Evolutionary conservation across 2,329 filamentous ascomycete species (phyloP).

Genomic region (Aspergillus transmontanensis): DNA sequence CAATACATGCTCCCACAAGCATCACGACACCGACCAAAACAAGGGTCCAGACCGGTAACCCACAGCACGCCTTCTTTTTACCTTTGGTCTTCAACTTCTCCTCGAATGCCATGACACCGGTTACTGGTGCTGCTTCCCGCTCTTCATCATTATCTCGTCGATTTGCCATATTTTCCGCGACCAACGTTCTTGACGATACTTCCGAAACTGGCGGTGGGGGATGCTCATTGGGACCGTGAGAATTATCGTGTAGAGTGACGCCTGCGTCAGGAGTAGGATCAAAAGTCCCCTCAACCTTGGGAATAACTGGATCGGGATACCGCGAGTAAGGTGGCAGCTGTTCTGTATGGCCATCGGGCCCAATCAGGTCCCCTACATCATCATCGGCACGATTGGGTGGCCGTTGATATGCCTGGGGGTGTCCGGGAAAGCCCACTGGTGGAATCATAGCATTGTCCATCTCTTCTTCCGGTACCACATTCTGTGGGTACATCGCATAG

Average conservation of each 20-base stretch:
- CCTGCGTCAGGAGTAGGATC: slow-evolving; percentile 31
- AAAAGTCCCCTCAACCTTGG: slow-evolving; percentile 53
- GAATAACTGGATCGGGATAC: slow-evolving; percentile 75
- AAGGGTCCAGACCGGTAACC: slow-evolving; percentile 56
- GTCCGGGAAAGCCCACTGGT: slow-evolving; percentile 71
- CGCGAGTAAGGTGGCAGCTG: slow-evolving; percentile 88
- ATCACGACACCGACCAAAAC: slow-evolving; percentile 50
- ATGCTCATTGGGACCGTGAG: slow-evolving; percentile 50
- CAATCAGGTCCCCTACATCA: slow-evolving; percentile 83
- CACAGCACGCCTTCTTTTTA: slow-evolving; percentile 49
- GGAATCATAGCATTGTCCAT: slow-evolving; percentile 55
- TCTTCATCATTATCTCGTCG: slow-evolving; percentile 16
- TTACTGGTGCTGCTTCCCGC: slow-evolving; percentile 26
- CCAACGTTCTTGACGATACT: slow-evolving; percentile 34
- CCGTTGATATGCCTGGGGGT: slow-evolving; percentile 68
- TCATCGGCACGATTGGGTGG: slow-evolving; percentile 70
- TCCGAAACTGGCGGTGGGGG: slow-evolving; percentile 32
- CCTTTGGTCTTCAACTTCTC: slow-evolving; percentile 50
- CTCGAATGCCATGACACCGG: slow-evolving; percentile 44
- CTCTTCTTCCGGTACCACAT: slow-evolving; percentile 64
- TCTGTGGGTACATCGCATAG: slow-evolving; percentile 84
- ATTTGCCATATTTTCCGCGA: slow-evolving; percentile 20
- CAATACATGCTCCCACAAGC: slow-evolving; percentile 53
- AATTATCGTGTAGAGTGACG: slow-evolving; percentile 54
- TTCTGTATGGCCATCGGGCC: slow-evolving; percentile 84